phyloP scores from a whole-genome alignment of 768 basidiomycete species.

The Xerocomus brunneocitrinus region DNA sequence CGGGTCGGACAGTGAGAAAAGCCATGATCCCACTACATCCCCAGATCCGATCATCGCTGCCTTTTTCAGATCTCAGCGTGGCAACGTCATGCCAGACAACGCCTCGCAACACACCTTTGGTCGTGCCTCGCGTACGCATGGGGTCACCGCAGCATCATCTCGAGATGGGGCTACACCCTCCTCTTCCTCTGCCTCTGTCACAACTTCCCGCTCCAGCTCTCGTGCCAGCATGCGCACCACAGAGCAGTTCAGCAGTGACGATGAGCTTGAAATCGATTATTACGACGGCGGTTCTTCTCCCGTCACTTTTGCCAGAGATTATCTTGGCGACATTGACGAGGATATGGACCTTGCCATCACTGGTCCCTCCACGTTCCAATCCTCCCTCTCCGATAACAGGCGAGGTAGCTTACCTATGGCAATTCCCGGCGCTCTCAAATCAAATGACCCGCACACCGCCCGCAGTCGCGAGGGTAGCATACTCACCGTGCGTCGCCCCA shows the following conservation, averaged over 20 bases:
- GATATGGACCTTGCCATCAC: conserved; percentile 25
- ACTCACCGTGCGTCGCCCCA: conserved; percentile 55
- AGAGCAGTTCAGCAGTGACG: conserved; percentile 44
- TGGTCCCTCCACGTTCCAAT: conserved; percentile 23
- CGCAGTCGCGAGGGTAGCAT: conserved; percentile 56
- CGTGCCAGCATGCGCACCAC: conserved; percentile 31
- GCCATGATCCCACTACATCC: conserved; percentile 36
- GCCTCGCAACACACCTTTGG: conserved; percentile 50
- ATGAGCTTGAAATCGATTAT: conserved; percentile 42
- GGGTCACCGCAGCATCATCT: conserved; percentile 16
- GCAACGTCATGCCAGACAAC: conserved; percentile 34
- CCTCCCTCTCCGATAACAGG: conserved; percentile 27
- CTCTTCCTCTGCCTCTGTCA: conserved; percentile 41
- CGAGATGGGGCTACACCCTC: conserved; percentile 34
- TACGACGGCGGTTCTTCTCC: conserved; percentile 36
- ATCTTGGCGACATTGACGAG: conserved; percentile 33
- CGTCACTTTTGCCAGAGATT: conserved; percentile 38
- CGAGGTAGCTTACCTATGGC: conserved; percentile 60
- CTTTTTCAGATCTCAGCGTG: conserved; percentile 17
- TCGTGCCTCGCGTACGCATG: conserved; percentile 32
- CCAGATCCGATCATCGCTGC: conserved; percentile 27
- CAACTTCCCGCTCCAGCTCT: conserved; percentile 34
- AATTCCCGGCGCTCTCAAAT: conserved; percentile 39
- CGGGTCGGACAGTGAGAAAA: conserved; percentile 29
- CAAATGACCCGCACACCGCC: conserved; percentile 21